These are phyloP conservation scores for Puccinia coronata DNA, from an alignment of 1,284 basidiomycete genomes.

Conservation along the genomic window DNA sequence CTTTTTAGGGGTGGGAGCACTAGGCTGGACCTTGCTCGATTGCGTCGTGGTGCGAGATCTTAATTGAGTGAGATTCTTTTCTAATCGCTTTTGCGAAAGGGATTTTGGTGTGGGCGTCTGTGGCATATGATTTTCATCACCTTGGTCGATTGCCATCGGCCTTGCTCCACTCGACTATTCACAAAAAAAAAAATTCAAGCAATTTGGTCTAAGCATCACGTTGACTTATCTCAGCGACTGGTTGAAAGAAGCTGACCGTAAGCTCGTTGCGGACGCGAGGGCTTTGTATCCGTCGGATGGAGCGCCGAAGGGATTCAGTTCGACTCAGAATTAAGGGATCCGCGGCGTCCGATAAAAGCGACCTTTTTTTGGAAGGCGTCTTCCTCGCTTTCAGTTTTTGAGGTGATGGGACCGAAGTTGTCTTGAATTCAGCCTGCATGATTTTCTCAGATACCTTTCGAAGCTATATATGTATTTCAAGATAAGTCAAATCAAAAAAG, in stretches of 20 bases:
- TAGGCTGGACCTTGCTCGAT: slow-evolving; percentile 10
- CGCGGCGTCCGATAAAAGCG: slow-evolving; percentile 9
- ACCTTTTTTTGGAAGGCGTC: slow-evolving; percentile 33
- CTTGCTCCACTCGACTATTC: slow-evolving; percentile 30
- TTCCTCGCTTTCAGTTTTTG: slow-evolving; percentile 30
- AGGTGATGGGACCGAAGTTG: slow-evolving; percentile 21
- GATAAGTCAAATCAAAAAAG: neutral
- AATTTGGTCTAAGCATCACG: neutral
- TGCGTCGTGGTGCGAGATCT: neutral
- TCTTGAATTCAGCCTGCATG: slow-evolving; percentile 24
- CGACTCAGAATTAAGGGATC: slow-evolving; percentile 43
- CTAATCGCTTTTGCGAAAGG: slow-evolving; percentile 19
- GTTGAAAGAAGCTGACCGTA: slow-evolving; percentile 20
- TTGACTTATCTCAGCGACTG: neutral
- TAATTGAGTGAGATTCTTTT: slow-evolving; percentile 36
- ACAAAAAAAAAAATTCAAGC: neutral
- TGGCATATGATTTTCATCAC: slow-evolving; percentile 30
- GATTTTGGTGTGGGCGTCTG: slow-evolving; percentile 43
- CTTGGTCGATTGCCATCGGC: slow-evolving; percentile 2
- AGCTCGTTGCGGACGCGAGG: slow-evolving; percentile 8
- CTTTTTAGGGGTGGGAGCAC: slow-evolving; percentile 4
- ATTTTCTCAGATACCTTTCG: slow-evolving; percentile 42
- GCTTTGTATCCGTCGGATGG: slow-evolving; percentile 44
- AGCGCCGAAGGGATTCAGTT: slow-evolving; percentile 38
- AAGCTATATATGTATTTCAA: neutral